Percentiles rank a stretch among this genome's conserved stretches.
These are phyloP conservation scores for Suillus clintonianus DNA, from an alignment of 768 basidiomycete genomes.

Conservation along the genomic window DNA sequence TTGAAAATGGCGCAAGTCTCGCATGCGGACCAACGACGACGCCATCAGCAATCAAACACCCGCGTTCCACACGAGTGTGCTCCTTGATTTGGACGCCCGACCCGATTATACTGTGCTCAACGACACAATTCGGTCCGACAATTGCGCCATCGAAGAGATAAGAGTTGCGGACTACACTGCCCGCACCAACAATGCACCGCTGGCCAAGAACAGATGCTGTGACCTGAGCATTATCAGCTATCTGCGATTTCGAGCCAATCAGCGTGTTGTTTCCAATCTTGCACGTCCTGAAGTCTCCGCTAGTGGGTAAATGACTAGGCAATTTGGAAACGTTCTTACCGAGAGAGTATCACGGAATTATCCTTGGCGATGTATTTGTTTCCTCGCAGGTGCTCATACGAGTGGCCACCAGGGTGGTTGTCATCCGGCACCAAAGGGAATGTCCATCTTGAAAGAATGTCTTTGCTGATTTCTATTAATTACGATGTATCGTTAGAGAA, in stretches of 20 bases:
- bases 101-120: slow-evolving; percentile 83
- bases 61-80: slow-evolving; percentile 63
- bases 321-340: slow-evolving; percentile 47
- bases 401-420: slow-evolving; percentile 79
- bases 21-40: slow-evolving; percentile 80
- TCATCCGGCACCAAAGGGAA: slow-evolving; percentile 96
- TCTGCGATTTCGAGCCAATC: slow-evolving; percentile 75
- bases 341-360: slow-evolving; percentile 75
- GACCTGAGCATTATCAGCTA: slow-evolving; percentile 69
- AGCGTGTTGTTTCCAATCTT: slow-evolving; percentile 81
- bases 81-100: slow-evolving; percentile 72
- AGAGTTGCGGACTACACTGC: slow-evolving; percentile 67
- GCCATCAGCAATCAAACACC: slow-evolving; percentile 81
- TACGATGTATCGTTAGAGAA: slow-evolving; percentile 1
- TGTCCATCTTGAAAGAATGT: slow-evolving; percentile 90
- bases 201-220: slow-evolving; percentile 77
- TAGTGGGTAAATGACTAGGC: neutral
- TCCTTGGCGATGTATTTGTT: slow-evolving; percentile 88
- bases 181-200: slow-evolving; percentile 71
- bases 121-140: slow-evolving; percentile 69
- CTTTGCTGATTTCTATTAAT: slow-evolving; percentile 58
- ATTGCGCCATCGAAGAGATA: slow-evolving; percentile 82
- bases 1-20: slow-evolving; percentile 64
- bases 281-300: slow-evolving; percentile 59
- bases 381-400: slow-evolving; percentile 85